Base-by-base conservation (phyloP, 2,329 filamentous ascomycete species). In the Phaeosphaeria sp. region DNA sequence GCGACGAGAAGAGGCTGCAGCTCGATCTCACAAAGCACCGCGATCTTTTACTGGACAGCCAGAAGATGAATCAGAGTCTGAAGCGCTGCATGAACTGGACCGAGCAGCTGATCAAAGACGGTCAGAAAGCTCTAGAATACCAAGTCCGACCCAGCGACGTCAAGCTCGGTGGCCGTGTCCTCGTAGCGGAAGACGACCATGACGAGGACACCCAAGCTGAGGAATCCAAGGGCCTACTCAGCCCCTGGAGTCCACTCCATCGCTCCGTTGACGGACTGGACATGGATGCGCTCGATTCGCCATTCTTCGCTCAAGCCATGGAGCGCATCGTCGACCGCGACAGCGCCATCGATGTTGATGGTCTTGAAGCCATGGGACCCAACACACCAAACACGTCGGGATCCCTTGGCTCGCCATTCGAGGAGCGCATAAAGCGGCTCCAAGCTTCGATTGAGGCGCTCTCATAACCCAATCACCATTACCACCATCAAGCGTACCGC, bases 41-140 rank as follows among this genome's bases (percentile, higher is more conserved):
- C 65, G 90, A 97, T 71, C 82, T 98, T 1, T 85, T 99, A 8
- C 82, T 93, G 40, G 93, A 97, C 74, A 95, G 91, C 65, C 93
- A 97, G 72, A 96, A 93, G 80, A 93, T 98, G 83, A 98, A 97
- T 73, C 91, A 96, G 75, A 96, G 91, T 74, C 85, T 99, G 46
- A 96, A 92, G 76, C 86, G 92, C 48, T 99, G 95, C 75, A 83
- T 97, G 33, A 88, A 89, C 64, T 94, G 92, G 86, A 96, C 93
- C 0, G 94, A 99, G 73, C 89, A 91, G 61, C 84, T 99, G 45
- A 97, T 99, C 74, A 89, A 87, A 49, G 93, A 97, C 67, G 95
- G 91, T 6, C 91, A 89, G 71, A 94, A 92, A 73, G 95, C 95
- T 0, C 84, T 99, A 2, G 89, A 90, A 48, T 97, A 97, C 73